Evolutionary conservation across 805 yeast genomes (phyloP).

Genomic region (Metschnikowia reukaufii): DNA sequence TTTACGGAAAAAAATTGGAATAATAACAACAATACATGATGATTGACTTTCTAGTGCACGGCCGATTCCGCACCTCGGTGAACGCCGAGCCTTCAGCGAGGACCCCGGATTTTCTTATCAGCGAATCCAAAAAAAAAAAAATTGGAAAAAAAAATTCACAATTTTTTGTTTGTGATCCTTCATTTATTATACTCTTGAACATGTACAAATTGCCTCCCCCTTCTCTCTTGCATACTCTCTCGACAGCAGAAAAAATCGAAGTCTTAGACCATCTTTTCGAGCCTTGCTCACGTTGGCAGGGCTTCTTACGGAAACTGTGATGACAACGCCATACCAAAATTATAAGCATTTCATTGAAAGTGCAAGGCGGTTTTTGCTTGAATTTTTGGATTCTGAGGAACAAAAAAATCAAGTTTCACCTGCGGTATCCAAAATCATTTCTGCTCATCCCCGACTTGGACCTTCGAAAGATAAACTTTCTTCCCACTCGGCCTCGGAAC

Average conservation of each 20-base stretch:
- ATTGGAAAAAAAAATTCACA: neutral
- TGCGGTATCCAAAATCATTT: conserved; percentile 56
- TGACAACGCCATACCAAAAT: conserved; percentile 20
- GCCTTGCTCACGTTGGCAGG: conserved; percentile 52
- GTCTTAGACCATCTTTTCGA: conserved; percentile 63
- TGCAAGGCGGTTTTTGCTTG: conserved; percentile 39
- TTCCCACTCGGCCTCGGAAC: conserved; percentile 69
- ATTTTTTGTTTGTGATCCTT: neutral
- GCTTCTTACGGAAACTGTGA: conserved; percentile 31
- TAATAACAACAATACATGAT: no score
- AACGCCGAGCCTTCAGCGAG: conserved; percentile 7
- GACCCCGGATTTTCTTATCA: conserved; percentile 5
- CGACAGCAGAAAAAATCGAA: conserved; percentile 30
- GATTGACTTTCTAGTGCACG: no score
- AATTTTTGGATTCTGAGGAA: conserved; percentile 28
- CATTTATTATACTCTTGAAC: neutral
- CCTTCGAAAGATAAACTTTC: conserved; percentile 55
- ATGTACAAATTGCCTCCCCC: conserved; percentile 16
- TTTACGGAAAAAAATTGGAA: no score
- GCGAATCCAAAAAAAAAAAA: neutral
- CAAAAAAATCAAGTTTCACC: conserved; percentile 21
- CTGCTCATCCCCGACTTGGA: conserved; percentile 91
- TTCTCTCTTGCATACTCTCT: conserved; percentile 13
- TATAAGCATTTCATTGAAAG: conserved; percentile 45
- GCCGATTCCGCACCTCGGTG: conserved; percentile 6